Base-by-base conservation (phyloP, 176 grass and related monocot genomes). In the Aegilops sharonensis region DNA sequence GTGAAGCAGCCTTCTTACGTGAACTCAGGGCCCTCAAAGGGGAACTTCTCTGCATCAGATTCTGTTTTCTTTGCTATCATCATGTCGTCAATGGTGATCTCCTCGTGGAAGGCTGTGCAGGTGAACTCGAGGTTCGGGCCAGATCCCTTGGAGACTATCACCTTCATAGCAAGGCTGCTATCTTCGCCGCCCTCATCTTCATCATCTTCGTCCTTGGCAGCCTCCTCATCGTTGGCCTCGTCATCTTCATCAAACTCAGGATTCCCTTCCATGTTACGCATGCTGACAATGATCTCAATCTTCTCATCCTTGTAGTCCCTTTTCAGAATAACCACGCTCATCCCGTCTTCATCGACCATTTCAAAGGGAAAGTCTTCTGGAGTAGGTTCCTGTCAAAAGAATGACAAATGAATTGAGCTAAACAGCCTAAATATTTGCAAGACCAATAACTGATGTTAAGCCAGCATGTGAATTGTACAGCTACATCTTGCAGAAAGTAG, bases 41-140 rank as follows among this genome's bases (percentile, higher is more conserved):
- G 79, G 72, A 99, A 87, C 60, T 92, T 81, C 57, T 92, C 88
- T 24, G 87, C 90, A 6, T 85, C 89, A 0, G 66, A 14, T 0
- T 87, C 81, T 70, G 75, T 15, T 25, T 79, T 72, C 77, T 92
- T 88, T 4, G 81, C 88, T 42, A 95, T 88, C 5, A 93, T 83
- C 97, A 99, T 91, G 81, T 91, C 90, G 43, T 99, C 97, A 0
- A 99, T 96, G 39, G 89, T 87, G 75, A 99, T 92, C 87, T 99
- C 93, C 63, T 99, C 94, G 0, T 79, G 92, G 31, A 93, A 96
- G 23, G 97, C 89, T 12, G 94, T 94, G 71, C 94, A 99, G 7
- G 71, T 79, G 82, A 99, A 99, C 87, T 99, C 97, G 24, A 99
- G 86, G 23, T 83, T 90, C 3, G 85, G 94, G 2, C 87, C 87